Base-by-base conservation (phyloP, 805 yeast genomes). In the Starmerella tilneyi region DNA sequence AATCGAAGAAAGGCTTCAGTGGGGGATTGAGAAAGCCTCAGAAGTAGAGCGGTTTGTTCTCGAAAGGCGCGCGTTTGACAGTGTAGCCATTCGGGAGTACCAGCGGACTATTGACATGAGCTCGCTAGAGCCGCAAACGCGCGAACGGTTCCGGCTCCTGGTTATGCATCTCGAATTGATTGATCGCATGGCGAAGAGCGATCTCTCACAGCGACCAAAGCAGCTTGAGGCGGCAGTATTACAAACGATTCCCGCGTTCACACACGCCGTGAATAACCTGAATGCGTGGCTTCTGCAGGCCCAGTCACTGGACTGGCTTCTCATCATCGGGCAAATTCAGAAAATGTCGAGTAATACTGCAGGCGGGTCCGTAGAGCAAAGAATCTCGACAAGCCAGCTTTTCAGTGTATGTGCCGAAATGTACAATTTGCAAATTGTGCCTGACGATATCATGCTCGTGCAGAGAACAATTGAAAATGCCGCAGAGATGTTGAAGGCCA, bases 391-490 rank as follows among this genome's bases (percentile, higher is more conserved):
- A 15, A 4, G 28, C 12, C 23, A 17, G 19, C 43, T 45, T 9
- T 16, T 16, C 17, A 8, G 9, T 2, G 32, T 44, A 11, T 45
- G 41, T 36, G 5, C n/a, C 11, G 29, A 17, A 27, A 38, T 50
- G 33, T 44, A 32, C 38, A 5, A 36, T n/a, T 47, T 48, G 38
- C 9, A 8, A 11, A 17, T 48, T 7, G 43, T 50, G 29, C 51
- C 52, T 9, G 50, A 48, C 17, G 54, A 50, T 16, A 29, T 50
- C 11, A 44, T 13, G n/a, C 32, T 29, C 20, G 51, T 50, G 15
- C 28, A 27, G 15, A 21, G 21, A 23, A 45, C 48, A 5, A 47
- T 50, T 28, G 40, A 38, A 13, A 40, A 45, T 17, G 27, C 53
- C 13, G 13, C 43, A 7, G 16, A 9, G 2, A 21, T 22, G 8